A percentile compares a stretch with the other conserved stretches of the same genome.
Evolutionary conservation across 129 eudicot genomes (phyloP).

Genomic region (Helianthus annuus): DNA sequence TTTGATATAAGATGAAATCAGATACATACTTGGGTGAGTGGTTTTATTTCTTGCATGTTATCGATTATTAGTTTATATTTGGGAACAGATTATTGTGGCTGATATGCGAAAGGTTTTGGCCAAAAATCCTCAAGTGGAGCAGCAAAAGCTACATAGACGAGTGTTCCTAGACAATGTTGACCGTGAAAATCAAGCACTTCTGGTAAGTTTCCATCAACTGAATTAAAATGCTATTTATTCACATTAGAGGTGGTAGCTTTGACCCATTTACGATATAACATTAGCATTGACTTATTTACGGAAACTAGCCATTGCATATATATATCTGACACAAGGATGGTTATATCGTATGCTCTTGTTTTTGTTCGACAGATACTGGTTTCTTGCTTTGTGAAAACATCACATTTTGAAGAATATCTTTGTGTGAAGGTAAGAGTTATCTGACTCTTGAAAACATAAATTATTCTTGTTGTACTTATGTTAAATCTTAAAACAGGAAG

Average conservation of each 20-base stretch:
- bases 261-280: conserved; percentile 7
- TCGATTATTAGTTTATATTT: conserved; percentile 14
- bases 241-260: background rate
- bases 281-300: background rate
- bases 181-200: conserved; percentile 72
- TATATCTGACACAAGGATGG: background rate
- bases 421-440: conserved; percentile 44
- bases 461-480: background rate
- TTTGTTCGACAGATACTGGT: conserved; percentile 55
- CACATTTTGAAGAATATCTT: conserved; percentile 73
- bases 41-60: conserved; percentile 11
- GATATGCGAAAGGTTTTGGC: conserved; percentile 94
- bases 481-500: conserved; percentile 52
- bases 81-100: conserved; percentile 67
- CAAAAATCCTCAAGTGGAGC: conserved; percentile 86
- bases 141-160: conserved; percentile 73
- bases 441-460: conserved; percentile 5
- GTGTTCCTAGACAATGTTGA: conserved; percentile 71
- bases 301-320: background rate
- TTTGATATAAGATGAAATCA: background rate
- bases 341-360: conserved; percentile 11
- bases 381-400: conserved; percentile 81
- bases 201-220: conserved; percentile 36
- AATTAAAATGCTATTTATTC: conserved; percentile 1
- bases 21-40: background rate